These are phyloP conservation scores for Rhizopogon vulgaris DNA, from an alignment of 768 basidiomycete genomes.

Conservation along the genomic window DNA sequence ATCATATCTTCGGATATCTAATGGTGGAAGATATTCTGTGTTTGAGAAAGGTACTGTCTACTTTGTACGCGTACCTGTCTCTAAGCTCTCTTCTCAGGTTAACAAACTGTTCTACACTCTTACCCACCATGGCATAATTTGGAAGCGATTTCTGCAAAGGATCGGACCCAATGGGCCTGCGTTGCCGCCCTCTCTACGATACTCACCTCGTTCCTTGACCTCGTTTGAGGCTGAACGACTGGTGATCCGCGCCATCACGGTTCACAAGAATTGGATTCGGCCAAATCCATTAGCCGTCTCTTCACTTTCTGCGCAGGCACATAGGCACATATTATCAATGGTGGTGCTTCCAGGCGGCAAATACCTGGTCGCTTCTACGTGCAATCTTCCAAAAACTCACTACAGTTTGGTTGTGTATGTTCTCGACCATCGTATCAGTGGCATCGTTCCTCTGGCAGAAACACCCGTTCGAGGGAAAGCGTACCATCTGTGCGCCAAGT, in stretches of 20 bases:
- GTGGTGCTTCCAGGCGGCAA: conserved; percentile 61
- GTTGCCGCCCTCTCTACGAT: conserved; percentile 51
- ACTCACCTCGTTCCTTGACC: conserved; percentile 26
- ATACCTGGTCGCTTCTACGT: conserved; percentile 57
- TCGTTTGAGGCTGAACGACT: conserved; percentile 47
- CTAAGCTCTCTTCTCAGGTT: conserved; percentile 32
- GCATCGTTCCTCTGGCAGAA: conserved; percentile 41
- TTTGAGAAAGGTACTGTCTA: conserved; percentile 26
- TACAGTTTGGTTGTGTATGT: conserved; percentile 50
- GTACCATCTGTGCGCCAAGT: conserved; percentile 54
- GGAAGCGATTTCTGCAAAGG: conserved; percentile 56
- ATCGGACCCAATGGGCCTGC: conserved; percentile 55
- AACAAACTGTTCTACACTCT: conserved; percentile 54
- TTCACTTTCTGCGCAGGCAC: conserved; percentile 18
- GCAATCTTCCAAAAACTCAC: conserved; percentile 34
- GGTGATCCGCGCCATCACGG: conserved; percentile 51
- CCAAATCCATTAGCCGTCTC: conserved; percentile 28
- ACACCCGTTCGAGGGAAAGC: conserved; percentile 45
- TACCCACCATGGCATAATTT: conserved; percentile 62
- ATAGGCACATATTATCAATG: conserved; percentile 44
- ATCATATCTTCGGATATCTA: conserved; percentile 27
- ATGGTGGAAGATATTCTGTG: conserved; percentile 32
- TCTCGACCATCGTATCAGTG: conserved; percentile 45
- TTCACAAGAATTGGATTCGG: conserved; percentile 55
- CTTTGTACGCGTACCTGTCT: not conserved